Conservation (phyloP, 208 protist species). For the Trypanosoma theileri region DNA sequence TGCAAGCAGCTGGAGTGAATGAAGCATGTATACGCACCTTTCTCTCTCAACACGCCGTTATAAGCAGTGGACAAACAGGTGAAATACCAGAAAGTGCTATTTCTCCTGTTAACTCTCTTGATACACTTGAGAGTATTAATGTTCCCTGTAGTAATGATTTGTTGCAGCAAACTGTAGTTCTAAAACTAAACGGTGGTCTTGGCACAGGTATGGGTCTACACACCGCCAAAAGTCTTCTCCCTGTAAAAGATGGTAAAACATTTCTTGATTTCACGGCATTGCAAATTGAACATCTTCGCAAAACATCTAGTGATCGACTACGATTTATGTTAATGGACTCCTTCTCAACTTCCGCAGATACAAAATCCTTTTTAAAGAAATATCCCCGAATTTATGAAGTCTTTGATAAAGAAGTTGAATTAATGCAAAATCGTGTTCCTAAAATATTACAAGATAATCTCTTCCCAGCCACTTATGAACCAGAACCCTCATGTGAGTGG, state of each 20-base stretch:
- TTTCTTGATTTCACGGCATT: slow-evolving; percentile 98
- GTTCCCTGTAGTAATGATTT: slow-evolving; percentile 30
- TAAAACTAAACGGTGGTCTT: slow-evolving; percentile 98
- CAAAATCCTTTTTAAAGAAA: slow-evolving; percentile 63
- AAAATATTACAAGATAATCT: slow-evolving; percentile 75
- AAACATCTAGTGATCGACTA: slow-evolving; percentile 79
- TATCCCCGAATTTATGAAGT: slow-evolving; percentile 47
- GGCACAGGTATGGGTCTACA: slow-evolving; percentile 90
- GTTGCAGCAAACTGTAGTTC: slow-evolving; percentile 89
- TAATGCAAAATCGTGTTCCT: slow-evolving; percentile 87
- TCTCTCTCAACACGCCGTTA: slow-evolving; percentile 49
- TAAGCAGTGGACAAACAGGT: slow-evolving; percentile 49
- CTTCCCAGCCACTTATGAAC: slow-evolving; percentile 57
- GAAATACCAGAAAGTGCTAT: slow-evolving; percentile 57
- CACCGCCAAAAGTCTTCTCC: slow-evolving; percentile 91
- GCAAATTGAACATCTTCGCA: slow-evolving; percentile 93
- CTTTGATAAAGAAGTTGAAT: slow-evolving; percentile 66
- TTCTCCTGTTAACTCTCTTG: slow-evolving; percentile 40
- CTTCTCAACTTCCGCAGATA: slow-evolving; percentile 97
- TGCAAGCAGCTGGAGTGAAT: slow-evolving; percentile 55
- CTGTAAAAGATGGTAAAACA: slow-evolving; percentile 91
- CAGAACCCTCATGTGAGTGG: slow-evolving; percentile 77
- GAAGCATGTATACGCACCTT: slow-evolving; percentile 70
- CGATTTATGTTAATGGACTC: slow-evolving; percentile 99
- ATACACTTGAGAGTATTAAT: slow-evolving; percentile 40